Evolutionary conservation across 192 early-diverging fungal species (phyloP), one percentile per base, ranked within the genome.

Genomic region (Fimicolochytrium jonesii): DNA sequence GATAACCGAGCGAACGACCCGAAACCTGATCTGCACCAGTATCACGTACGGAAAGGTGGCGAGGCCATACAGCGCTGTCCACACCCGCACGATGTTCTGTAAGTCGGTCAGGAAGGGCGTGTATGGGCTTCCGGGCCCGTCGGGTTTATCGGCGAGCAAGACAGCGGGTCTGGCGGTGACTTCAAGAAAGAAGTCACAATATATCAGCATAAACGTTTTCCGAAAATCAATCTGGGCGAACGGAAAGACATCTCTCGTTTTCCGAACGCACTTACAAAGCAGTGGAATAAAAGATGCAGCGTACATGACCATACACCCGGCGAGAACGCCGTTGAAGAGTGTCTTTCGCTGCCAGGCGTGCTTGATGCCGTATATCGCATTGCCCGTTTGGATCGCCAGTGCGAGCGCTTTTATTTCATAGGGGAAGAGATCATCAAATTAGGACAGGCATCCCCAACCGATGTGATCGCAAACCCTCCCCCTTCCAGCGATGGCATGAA

Each of bases 21-120:
- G 34, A 43, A 64, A 64, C 48, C 66, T n/a, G 26, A 67, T 59
- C 31, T 67, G 66, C 6, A 67, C 57, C 33, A 67, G 39, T 20
- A 67, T 47, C 17, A 67, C 29, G 22, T 67, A 67, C 10, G 26
- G 23, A 18, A 67, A 42, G 0, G 66, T 67, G 17, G 56, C 45
- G 1, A 59, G 9, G 23, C 48, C 57, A 30, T 59, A 67, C 0
- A 53, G 18, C 2, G 37, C 66, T 2, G 57, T 67, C 55, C 56
- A 67, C 3, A 50, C 23, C 35, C 50, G 48, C 17, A 64, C 20
- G 25, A 49, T 55, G 31, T 4, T 34, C 18, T 55, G 33, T n/a
- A n/a, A n/a, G n/a, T n/a, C n/a, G n/a, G n/a, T n/a, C n/a, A n/a
- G n/a, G n/a, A n/a, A n/a, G n/a, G n/a, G n/a, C n/a, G n/a, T n/a